A percentile compares a stretch with the other conserved stretches of the same genome.
Evolutionary conservation across 2,329 filamentous ascomycete genomes (phyloP).

Genomic region (Monosporascus sp.): DNA sequence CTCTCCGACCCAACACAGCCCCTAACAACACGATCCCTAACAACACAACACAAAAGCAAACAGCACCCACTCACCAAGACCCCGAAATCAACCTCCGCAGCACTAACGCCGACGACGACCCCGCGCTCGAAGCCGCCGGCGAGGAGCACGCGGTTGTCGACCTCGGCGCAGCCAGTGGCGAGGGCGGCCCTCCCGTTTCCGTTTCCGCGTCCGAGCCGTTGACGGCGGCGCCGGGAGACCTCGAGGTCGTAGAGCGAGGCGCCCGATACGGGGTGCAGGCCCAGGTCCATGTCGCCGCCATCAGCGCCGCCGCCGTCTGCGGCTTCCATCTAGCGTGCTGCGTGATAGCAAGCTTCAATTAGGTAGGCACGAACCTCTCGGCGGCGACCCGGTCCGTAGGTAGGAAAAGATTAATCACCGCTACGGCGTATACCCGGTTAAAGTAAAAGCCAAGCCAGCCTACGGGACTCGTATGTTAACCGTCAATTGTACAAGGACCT

Average conservation of each 20-base stretch:
- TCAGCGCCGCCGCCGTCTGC: too few species aligned
- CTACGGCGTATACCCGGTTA: too few species aligned
- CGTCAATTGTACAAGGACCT: too few species aligned
- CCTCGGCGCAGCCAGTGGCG: slow-evolving; percentile 38
- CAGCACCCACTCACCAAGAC: slow-evolving; percentile 33
- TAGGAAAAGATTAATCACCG: too few species aligned
- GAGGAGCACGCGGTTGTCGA: slow-evolving; percentile 43
- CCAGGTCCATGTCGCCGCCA: slow-evolving; percentile 3
- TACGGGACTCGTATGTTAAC: too few species aligned
- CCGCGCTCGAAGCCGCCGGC: slow-evolving; percentile 44
- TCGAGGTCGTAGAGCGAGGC: slow-evolving; percentile 36
- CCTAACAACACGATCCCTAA: neutral
- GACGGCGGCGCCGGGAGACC: slow-evolving; percentile 2
- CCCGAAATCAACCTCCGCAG: slow-evolving; percentile 45
- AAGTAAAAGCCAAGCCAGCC: too few species aligned
- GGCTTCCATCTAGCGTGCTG: too few species aligned
- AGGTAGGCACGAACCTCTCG: too few species aligned
- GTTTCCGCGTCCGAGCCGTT: slow-evolving; percentile 24
- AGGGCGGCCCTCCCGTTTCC: slow-evolving; percentile 25
- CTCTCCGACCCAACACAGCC: neutral
- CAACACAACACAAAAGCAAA: slow-evolving; percentile 1
- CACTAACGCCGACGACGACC: slow-evolving; percentile 47
- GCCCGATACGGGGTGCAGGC: slow-evolving; percentile 38
- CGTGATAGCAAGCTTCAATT: too few species aligned
- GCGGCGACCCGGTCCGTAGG: too few species aligned